Evolutionary conservation across 2,329 filamentous ascomycete species (phyloP).

Genomic region (Aspergillus felis): DNA sequence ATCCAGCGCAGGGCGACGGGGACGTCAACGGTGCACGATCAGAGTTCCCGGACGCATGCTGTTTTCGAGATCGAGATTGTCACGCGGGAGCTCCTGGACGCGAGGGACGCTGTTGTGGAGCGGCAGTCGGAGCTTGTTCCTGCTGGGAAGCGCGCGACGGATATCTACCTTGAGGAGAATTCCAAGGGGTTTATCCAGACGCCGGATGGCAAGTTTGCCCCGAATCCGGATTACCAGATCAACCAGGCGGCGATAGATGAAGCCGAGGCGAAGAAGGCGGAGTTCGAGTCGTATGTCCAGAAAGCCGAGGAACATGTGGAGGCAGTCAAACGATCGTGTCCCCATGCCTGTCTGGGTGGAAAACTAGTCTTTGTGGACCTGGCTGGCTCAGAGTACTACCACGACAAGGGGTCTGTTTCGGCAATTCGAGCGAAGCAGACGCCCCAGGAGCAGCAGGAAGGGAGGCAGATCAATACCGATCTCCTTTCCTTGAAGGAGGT

Average conservation of each 20-base stretch:
- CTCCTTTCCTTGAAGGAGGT: constrained; percentile 46
- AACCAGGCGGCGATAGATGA: constrained; percentile 39
- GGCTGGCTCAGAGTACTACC: constrained; percentile 43
- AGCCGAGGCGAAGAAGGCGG: constrained; percentile 36
- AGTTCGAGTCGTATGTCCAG: constrained; percentile 32
- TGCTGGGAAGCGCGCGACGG: constrained; percentile 41
- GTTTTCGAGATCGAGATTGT: constrained; percentile 43
- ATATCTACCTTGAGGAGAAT: constrained; percentile 40
- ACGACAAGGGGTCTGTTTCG: constrained; percentile 19
- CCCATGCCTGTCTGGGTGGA: constrained; percentile 34
- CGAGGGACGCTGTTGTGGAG: constrained; percentile 38
- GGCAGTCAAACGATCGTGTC: constrained; percentile 18
- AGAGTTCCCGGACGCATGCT: constrained; percentile 46
- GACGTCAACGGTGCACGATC: constrained; percentile 41
- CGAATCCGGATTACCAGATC: constrained; percentile 32
- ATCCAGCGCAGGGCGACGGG: constrained; percentile 32
- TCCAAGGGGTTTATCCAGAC: constrained; percentile 24
- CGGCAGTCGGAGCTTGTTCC: constrained; percentile 45
- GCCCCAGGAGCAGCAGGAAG: constrained; percentile 38
- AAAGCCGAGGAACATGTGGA: constrained; percentile 32
- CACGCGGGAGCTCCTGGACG: constrained; percentile 32
- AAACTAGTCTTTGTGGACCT: constrained; percentile 46
- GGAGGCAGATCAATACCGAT: constrained; percentile 45
- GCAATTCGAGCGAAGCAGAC: constrained; percentile 26
- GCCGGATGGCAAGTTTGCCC: constrained; percentile 30